Conservation (phyloP, 352 stramenopile genomes). For the Elongisporangium anandrum region DNA sequence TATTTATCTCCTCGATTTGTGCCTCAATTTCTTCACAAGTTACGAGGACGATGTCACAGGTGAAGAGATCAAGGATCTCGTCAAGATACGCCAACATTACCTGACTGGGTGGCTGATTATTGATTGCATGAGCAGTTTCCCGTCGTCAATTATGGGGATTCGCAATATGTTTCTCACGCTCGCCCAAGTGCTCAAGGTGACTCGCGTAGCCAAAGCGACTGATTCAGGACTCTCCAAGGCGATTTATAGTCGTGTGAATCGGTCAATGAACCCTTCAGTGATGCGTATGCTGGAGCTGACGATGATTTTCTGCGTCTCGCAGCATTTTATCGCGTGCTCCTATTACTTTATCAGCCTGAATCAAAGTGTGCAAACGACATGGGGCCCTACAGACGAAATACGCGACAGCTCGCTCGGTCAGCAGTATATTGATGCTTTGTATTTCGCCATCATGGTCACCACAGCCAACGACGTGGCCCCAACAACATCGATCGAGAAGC, state of each 20-base stretch:
- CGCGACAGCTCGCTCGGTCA: constrained; percentile 24
- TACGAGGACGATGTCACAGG: constrained; percentile 57
- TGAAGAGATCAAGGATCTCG: constrained; percentile 54
- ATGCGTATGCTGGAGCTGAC: constrained; percentile 67
- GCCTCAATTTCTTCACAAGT: constrained; percentile 61
- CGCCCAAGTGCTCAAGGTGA: constrained; percentile 53
- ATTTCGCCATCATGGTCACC: constrained; percentile 68
- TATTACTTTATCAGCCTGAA: constrained; percentile 60
- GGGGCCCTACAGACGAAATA: constrained; percentile 26
- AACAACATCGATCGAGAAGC: constrained; percentile 43
- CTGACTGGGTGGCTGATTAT: constrained; percentile 48
- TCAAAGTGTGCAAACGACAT: constrained; percentile 36
- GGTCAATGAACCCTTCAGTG: constrained; percentile 62
- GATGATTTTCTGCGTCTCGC: constrained; percentile 59
- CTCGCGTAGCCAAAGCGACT: constrained; percentile 47
- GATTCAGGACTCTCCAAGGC: constrained; percentile 45
- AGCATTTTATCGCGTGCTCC: constrained; percentile 74
- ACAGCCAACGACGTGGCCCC: constrained; percentile 61
- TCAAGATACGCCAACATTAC: constrained; percentile 52
- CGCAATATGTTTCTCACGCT: constrained; percentile 30
- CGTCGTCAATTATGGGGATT: constrained; percentile 28
- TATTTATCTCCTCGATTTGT: constrained; percentile 51
- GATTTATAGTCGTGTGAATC: constrained; percentile 46
- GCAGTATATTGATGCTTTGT: constrained; percentile 52
- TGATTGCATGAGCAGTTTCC: constrained; percentile 54